These are phyloP conservation scores for Cicer arietinum DNA, from an alignment of 306 rosid species.

Conservation along the genomic window DNA sequence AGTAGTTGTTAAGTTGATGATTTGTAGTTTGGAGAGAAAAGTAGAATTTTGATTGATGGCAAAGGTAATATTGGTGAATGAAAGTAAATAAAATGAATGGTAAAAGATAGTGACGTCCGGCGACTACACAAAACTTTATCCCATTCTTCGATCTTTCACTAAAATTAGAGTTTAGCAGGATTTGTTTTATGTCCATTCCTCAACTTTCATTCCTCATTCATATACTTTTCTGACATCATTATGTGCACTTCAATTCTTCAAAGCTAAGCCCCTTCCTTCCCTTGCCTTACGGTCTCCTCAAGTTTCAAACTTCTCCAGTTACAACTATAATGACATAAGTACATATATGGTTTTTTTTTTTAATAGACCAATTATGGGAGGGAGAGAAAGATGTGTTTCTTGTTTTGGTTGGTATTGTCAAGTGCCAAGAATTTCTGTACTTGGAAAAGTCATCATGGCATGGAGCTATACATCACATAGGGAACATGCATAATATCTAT, in stretches of 20 bases:
- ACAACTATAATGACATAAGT: slow-evolving; percentile 13
- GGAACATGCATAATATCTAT: slow-evolving; percentile 68
- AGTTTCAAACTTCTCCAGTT: slow-evolving; percentile 17
- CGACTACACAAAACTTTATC: slow-evolving; percentile 67
- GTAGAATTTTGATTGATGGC: slow-evolving; percentile 32
- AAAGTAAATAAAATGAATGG: slow-evolving; percentile 44
- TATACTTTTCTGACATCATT: slow-evolving; percentile 47
- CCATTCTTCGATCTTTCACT: slow-evolving; percentile 75
- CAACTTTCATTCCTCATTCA: slow-evolving; percentile 47
- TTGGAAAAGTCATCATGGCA: slow-evolving; percentile 62
- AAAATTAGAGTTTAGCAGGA: slow-evolving; percentile 56
- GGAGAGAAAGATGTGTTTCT: slow-evolving; percentile 44
- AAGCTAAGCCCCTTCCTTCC: slow-evolving; percentile 1
- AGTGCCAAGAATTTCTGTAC: slow-evolving; percentile 47
- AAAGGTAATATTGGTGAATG: slow-evolving; percentile 40
- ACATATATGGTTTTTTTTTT: neutral
- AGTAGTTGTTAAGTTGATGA: neutral
- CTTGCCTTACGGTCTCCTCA: slow-evolving; percentile 5
- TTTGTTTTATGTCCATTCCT: slow-evolving; percentile 50
- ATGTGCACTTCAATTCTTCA: slow-evolving; percentile 37
- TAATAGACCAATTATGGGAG: slow-evolving; percentile 33
- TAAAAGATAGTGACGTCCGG: slow-evolving; percentile 61
- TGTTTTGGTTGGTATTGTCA: slow-evolving; percentile 48
- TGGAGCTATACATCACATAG: slow-evolving; percentile 57
- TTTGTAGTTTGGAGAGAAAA: neutral